Evolutionary conservation across 495 filamentous ascomycete genomes (phyloP).

Genomic region (Aspergillus hancockii): DNA sequence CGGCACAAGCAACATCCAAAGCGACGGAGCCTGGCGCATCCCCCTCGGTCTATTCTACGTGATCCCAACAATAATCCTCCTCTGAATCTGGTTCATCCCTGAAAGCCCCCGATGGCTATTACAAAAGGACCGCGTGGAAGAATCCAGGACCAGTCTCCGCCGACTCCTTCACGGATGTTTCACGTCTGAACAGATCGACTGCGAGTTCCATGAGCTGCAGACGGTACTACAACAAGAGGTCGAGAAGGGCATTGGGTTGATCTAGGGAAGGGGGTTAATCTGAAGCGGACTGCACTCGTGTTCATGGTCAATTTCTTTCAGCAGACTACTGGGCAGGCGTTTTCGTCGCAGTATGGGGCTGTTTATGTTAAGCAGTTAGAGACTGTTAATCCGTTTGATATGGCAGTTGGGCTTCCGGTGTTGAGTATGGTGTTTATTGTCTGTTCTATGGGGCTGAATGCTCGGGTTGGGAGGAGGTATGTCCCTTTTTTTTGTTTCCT

Average conservation of each 20-base stretch:
- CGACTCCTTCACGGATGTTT: slow-evolving; percentile 1
- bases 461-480: slow-evolving; percentile 5
- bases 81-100: slow-evolving; percentile 11
- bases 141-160: slow-evolving; percentile 3
- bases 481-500: not conserved
- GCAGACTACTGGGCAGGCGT: slow-evolving; percentile 17
- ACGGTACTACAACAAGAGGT: slow-evolving; percentile 3
- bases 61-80: slow-evolving; percentile 8
- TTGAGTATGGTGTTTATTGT: slow-evolving; percentile 5
- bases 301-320: slow-evolving; percentile 17
- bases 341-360: slow-evolving; percentile 14
- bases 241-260: slow-evolving; percentile 9
- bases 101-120: slow-evolving; percentile 17
- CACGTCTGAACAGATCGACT: not conserved
- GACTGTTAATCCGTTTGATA: slow-evolving; percentile 9
- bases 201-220: slow-evolving; percentile 8
- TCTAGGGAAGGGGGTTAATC: slow-evolving; percentile 5
- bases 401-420: slow-evolving; percentile 6
- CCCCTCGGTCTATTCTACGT: slow-evolving; percentile 14
- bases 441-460: not conserved
- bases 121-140: slow-evolving; percentile 8
- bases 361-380: slow-evolving; percentile 8
- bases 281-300: slow-evolving; percentile 13
- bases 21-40: slow-evolving; percentile 20
- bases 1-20: slow-evolving; percentile 26